Evolutionary conservation across 2,329 filamentous ascomycete genomes (phyloP).

Genomic region (Aureobasidium sp.): DNA sequence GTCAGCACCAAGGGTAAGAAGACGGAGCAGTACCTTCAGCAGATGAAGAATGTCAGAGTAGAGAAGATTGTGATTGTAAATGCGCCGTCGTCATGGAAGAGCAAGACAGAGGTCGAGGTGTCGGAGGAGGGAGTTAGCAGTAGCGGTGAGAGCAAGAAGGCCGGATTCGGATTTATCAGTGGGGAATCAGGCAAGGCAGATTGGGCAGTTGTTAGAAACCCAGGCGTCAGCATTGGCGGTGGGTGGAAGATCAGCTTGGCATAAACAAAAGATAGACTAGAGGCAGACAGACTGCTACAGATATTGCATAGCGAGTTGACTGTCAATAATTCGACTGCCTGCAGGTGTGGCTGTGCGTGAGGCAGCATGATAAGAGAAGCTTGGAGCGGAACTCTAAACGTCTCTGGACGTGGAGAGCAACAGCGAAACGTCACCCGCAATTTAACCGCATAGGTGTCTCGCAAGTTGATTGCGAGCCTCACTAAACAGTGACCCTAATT

Average conservation of each 20-base stretch:
- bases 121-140: constrained; percentile 49
- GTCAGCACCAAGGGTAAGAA: constrained; percentile 49
- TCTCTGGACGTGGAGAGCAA: background rate
- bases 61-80: constrained; percentile 81
- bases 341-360: background rate
- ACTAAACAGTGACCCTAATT: background rate
- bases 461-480: background rate
- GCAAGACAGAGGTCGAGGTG: constrained; percentile 53
- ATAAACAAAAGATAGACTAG: constrained; percentile 2
- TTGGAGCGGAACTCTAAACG: background rate
- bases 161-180: constrained; percentile 51
- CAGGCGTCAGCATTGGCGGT: constrained; percentile 50
- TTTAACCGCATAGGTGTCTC: background rate
- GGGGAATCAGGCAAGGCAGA: constrained; percentile 46
- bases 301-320: background rate
- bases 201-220: constrained; percentile 57
- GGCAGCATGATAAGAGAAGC: constrained; percentile 1
- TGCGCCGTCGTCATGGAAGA: constrained; percentile 63
- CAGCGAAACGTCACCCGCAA: background rate
- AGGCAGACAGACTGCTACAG: background rate
- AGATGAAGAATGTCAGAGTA: constrained; percentile 67
- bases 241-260: constrained; percentile 55
- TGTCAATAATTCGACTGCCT: background rate
- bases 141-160: constrained; percentile 35
- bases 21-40: constrained; percentile 66